Base-by-base conservation (phyloP, 1,284 basidiomycete species). In the Austroboletus niveus region DNA sequence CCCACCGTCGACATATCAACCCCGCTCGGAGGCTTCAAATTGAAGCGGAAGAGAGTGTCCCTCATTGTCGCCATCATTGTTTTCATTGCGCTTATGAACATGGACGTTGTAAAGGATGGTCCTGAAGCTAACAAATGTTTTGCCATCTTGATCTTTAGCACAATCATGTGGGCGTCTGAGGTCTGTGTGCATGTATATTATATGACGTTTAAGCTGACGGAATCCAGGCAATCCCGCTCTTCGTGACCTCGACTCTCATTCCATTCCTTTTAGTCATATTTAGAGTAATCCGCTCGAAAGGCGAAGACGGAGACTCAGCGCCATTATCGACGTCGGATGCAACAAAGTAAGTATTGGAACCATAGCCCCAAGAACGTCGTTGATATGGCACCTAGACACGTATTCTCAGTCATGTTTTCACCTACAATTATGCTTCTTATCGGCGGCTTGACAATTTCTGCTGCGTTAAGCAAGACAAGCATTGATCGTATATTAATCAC, bases 391-490 rank as follows among this genome's bases (percentile, higher is more conserved):
- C 29, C 17, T 60, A 91, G 88, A 69, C 87, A 77, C 61, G 74
- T 90, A 36, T 91, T 91, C 67, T 86, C 86, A 0, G 74, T 79
- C 40, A 91, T 92, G 87, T 89, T 93, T 72, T 85, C 89, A 5
- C 87, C 93, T n/a, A 93, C 95, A 8, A 96, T 98, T 74, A 92
- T 97, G 91, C 87, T 97, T 29, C 84, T 97, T 47, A 92, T 95
- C 52, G 92, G 93, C 31, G 97, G 97, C n/a, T 98, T 99, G 75
- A 99, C 97, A 2, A 94, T 99, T 57, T 94, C 97, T 0, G 94
- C 96, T 4, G 97, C 94, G 0, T 75, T 99, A 34, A 94, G 90
- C 72, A 98, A 99, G 74, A 97, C 95, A n/a, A 91, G 90, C 50
- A 94, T 99, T 59, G 97, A 99, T 74, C 89, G 94, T 50, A 82